A percentile compares a stretch with the other conserved stretches of the same genome.
These are phyloP conservation scores for Teunomyces atbi DNA, from an alignment of 805 yeast genomes.

Conservation along the genomic window DNA sequence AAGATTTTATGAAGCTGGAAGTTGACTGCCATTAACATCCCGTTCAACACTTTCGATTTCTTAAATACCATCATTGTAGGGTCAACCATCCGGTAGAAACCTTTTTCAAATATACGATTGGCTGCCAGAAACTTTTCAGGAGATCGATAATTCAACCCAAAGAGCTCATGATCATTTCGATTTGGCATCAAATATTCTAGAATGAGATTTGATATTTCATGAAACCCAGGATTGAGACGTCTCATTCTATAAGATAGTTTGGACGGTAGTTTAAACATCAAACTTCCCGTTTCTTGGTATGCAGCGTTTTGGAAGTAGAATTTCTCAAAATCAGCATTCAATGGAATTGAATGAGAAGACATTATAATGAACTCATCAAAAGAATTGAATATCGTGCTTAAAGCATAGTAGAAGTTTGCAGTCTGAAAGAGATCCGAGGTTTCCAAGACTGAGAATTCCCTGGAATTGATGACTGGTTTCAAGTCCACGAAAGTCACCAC, in stretches of 20 bases:
- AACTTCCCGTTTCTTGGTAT: slow-evolving; percentile 22
- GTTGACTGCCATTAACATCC: slow-evolving; percentile 26
- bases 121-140: slow-evolving; percentile 9
- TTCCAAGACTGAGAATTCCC: not conserved
- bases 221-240: slow-evolving; percentile 26
- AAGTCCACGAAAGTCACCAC: slow-evolving; percentile 28
- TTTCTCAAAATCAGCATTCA: slow-evolving; percentile 13
- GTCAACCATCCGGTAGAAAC: slow-evolving; percentile 26
- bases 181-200: slow-evolving; percentile 19
- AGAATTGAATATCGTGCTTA: slow-evolving; percentile 30
- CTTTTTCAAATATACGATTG: slow-evolving; percentile 19
- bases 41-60: slow-evolving; percentile 24
- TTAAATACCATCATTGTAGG: slow-evolving; percentile 27
- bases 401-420: slow-evolving; percentile 13
- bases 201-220: slow-evolving; percentile 26
- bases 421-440: not conserved
- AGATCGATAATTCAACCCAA: slow-evolving; percentile 15
- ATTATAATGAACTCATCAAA: slow-evolving; percentile 31
- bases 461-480: slow-evolving; percentile 14
- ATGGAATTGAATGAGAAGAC: slow-evolving; percentile 26
- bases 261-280: slow-evolving; percentile 30
- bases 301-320: slow-evolving; percentile 17
- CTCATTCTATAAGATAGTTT: slow-evolving; percentile 15
- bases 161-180: slow-evolving; percentile 16
- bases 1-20: slow-evolving; percentile 22